Percentiles rank a stretch among this genome's conserved stretches.
These are phyloP conservation scores for Calonectria hongkongensis DNA, from an alignment of 2,329 filamentous ascomycete species.

Conservation along the genomic window DNA sequence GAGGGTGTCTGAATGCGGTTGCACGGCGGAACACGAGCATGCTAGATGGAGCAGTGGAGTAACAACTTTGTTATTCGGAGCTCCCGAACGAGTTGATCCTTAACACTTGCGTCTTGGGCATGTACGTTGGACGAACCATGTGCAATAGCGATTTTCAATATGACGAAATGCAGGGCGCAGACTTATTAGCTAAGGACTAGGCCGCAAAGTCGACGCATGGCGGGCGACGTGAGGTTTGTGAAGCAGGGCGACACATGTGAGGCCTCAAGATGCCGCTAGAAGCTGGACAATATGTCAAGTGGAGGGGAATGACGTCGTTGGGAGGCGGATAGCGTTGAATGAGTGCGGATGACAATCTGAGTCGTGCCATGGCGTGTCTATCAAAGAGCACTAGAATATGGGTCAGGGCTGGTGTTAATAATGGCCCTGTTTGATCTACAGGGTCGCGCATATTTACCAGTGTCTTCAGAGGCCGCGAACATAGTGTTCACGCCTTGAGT, in stretches of 20 bases:
- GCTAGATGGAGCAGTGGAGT: slow-evolving; percentile 9
- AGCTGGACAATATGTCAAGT: slow-evolving; percentile 20
- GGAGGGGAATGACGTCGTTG: slow-evolving; percentile 22
- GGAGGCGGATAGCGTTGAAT: slow-evolving; percentile 9
- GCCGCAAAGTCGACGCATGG: background rate
- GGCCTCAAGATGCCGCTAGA: slow-evolving; percentile 22
- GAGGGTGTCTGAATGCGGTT: slow-evolving; percentile 11
- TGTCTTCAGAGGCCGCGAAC: slow-evolving; percentile 8
- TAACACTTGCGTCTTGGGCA: background rate
- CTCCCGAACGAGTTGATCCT: slow-evolving; percentile 5
- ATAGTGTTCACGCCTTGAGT: background rate
- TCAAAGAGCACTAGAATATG: slow-evolving; percentile 9
- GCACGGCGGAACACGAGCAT: slow-evolving; percentile 18
- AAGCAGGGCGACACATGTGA: slow-evolving; percentile 11
- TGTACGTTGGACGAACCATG: slow-evolving; percentile 1
- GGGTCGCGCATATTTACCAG: slow-evolving; percentile 19
- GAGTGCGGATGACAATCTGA: slow-evolving; percentile 20
- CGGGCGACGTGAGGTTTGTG: background rate
- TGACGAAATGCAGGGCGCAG: slow-evolving; percentile 14
- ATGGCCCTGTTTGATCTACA: slow-evolving; percentile 32
- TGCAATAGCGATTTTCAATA: slow-evolving; percentile 1
- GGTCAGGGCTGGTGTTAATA: background rate
- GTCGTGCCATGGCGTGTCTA: slow-evolving; percentile 15
- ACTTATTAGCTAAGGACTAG: background rate
- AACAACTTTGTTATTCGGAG: slow-evolving; percentile 10